Conservation (phyloP, 192 early-diverging fungal genomes). For the Glomus cerebriforme region DNA sequence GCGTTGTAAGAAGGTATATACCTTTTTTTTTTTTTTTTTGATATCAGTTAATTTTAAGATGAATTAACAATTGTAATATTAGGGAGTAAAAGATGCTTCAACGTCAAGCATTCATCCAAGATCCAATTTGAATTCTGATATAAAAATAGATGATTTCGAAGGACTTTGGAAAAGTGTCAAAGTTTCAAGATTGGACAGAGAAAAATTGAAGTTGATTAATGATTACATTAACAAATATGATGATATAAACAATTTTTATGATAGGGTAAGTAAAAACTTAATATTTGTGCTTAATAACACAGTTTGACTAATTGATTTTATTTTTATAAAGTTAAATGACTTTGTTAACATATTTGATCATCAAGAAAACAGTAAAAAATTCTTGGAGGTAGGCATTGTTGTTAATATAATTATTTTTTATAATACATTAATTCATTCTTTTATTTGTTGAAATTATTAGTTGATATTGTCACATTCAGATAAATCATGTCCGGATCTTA, state of each 20-base stretch:
- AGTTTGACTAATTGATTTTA: not conserved
- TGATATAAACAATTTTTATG: not conserved
- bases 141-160: not conserved
- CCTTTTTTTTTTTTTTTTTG: not conserved
- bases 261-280: not conserved
- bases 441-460: not conserved
- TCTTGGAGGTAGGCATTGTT: not conserved
- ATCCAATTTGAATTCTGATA: not conserved
- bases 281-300: not conserved
- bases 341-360: not conserved
- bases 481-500: not conserved
- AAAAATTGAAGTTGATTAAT: not conserved
- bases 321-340: not conserved
- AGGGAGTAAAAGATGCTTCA: not conserved
- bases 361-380: not conserved
- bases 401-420: not conserved
- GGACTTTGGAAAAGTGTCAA: not conserved
- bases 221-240: not conserved
- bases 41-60: too few species aligned
- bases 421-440: not conserved
- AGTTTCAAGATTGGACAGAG: not conserved
- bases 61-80: not conserved
- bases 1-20: slow-evolving; percentile 41
- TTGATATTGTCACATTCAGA: not conserved
- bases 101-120: not conserved